A percentile compares a stretch with the other conserved stretches of the same genome.
These are phyloP conservation scores for Globisporangium perplexum DNA, from an alignment of 352 stramenopile genomes.

Conservation along the genomic window DNA sequence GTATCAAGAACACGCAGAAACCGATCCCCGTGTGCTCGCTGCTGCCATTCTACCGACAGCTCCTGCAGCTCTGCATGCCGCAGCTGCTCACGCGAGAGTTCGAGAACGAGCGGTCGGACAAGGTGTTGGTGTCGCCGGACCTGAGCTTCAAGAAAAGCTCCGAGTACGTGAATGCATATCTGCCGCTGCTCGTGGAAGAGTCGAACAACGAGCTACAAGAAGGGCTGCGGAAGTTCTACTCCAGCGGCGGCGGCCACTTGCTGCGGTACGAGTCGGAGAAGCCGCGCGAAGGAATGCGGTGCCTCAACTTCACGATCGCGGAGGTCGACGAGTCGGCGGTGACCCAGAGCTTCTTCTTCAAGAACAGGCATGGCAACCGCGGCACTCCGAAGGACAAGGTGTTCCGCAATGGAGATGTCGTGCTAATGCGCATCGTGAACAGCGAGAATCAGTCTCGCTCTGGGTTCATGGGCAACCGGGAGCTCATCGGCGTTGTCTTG, in stretches of 20 bases:
- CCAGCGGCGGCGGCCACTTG: constrained; percentile 40
- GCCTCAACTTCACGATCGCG: constrained; percentile 65
- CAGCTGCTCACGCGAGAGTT: constrained; percentile 65
- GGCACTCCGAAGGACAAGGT: constrained; percentile 51
- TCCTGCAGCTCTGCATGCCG: constrained; percentile 75
- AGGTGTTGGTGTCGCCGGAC: constrained; percentile 36
- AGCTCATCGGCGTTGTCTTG: constrained; percentile 71
- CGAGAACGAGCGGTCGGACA: constrained; percentile 44
- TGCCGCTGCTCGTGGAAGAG: constrained; percentile 79
- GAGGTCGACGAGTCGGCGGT: constrained; percentile 31
- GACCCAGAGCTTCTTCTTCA: constrained; percentile 17
- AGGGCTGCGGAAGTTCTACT: constrained; percentile 41
- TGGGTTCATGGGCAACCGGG: constrained; percentile 38
- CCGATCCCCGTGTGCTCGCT: constrained; percentile 61
- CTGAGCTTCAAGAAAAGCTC: constrained; percentile 64
- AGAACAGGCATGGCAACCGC: constrained; percentile 11
- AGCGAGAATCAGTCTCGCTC: constrained; percentile 19
- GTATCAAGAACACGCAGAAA: constrained; percentile 81
- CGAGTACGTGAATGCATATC: constrained; percentile 75
- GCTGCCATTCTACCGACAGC: constrained; percentile 76
- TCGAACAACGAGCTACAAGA: constrained; percentile 79
- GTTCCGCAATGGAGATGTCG: constrained; percentile 76
- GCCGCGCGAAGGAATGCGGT: constrained; percentile 73
- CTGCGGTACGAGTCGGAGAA: constrained; percentile 82
- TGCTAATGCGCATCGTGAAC: constrained; percentile 39